Evolutionary conservation across 768 basidiomycete genomes (phyloP), one percentile per base, ranked within the genome.

Genomic region (Terana coerulea): DNA sequence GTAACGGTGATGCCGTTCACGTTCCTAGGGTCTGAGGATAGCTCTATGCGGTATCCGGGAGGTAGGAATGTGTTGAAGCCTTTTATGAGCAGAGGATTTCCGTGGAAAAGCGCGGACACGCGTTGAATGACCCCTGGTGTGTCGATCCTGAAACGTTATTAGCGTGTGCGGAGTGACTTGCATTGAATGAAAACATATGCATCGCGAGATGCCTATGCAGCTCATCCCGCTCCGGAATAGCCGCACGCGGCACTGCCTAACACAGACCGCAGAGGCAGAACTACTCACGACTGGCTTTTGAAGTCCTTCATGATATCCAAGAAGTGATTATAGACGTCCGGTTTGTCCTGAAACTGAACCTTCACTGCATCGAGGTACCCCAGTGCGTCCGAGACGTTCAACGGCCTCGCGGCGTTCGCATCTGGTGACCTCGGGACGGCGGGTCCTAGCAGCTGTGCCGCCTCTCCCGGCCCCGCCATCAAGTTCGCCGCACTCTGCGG

Each of bases 241-340:
- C 41, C 26, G 21, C 29, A n/a, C 12, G n/a, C 31, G 17, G 19
- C 21, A 17, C 33, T 8, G 3, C 35, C 21, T 35, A 35, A 44
- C 43, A 44, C 5, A 29, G 7, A n/a, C 11, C 28, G 43, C 14
- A 25, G 17, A 30, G 17, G 15, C 22, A 19, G 26, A 45, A n/a
- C 26, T 19, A 79, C 91, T 73, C 68, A 93, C 90, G 72, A 75
- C 71, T 95, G 91, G 62, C 92, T 91, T 74, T 99, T 99, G 70
- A 99, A 99, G 67, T 98, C 95, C 75, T 98, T 98, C 97, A 97
- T 97, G 64, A 97, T 95, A 67, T 95, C 92, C 69, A 95, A 69
- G 64, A 94, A 93, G 58, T 86, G 80, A 67, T 97, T 95, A 76
- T 97, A 97, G 24, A 95, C 92, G 61, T 94, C 91, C 17, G 93